These are phyloP conservation scores for Trichoderma asperelloides DNA, from an alignment of 495 filamentous ascomycete species.

Conservation along the genomic window DNA sequence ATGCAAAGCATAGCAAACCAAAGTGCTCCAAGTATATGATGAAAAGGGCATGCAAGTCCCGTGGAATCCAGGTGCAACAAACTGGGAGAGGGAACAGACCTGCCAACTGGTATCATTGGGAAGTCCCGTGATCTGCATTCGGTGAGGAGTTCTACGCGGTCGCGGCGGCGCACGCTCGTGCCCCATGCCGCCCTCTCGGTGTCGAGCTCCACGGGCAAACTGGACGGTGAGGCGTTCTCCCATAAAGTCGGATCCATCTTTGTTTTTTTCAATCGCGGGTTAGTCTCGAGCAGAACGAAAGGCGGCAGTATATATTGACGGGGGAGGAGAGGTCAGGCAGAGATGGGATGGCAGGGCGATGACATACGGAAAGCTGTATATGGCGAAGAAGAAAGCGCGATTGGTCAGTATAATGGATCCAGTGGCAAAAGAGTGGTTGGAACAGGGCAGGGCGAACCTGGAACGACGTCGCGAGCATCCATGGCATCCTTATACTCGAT, in stretches of 20 bases:
- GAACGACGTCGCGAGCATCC: constrained; percentile 95
- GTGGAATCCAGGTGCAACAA: constrained; percentile 39
- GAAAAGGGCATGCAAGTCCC: constrained; percentile 23
- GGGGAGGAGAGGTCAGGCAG: not conserved
- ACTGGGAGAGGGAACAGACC: constrained; percentile 77
- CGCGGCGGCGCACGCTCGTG: constrained; percentile 74
- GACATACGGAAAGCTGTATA: constrained; percentile 48
- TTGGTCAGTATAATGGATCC: constrained; percentile 14
- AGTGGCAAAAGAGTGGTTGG: constrained; percentile 9
- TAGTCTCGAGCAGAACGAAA: constrained; percentile 28
- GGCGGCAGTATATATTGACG: constrained; percentile 17
- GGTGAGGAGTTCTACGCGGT: constrained; percentile 85
- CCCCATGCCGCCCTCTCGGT: constrained; percentile 56
- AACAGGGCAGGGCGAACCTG: constrained; percentile 53
- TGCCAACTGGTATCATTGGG: constrained; percentile 99
- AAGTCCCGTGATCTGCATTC: constrained; percentile 96
- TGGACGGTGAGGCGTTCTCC: constrained; percentile 94
- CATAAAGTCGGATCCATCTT: constrained; percentile 97
- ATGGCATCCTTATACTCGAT: constrained; percentile 97
- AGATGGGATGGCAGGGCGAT: constrained; percentile 14
- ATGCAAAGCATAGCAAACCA: constrained; percentile 18
- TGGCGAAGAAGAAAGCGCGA: constrained; percentile 13
- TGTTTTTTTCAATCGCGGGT: constrained; percentile 21
- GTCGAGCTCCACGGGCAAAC: constrained; percentile 90
- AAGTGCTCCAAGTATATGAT: constrained; percentile 17